A percentile compares a stretch with the other conserved stretches of the same genome.
phyloP scores from a whole-genome alignment of 1,284 basidiomycete species.

The Leccinum pachyderme region DNA sequence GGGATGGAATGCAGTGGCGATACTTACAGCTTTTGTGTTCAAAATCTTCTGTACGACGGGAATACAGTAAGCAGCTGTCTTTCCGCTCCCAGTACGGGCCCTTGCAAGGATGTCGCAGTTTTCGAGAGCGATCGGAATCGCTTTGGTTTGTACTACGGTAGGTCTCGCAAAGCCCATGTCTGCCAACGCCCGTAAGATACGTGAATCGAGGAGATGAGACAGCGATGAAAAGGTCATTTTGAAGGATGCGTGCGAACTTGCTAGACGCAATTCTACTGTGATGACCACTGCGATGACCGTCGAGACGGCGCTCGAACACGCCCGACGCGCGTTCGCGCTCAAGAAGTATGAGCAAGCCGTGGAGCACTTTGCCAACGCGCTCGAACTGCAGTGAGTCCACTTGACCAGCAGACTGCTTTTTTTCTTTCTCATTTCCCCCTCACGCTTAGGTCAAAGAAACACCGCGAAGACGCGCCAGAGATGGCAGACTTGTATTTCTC shows the following conservation, averaged over 20 bases:
- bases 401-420: background rate
- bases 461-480: constrained; percentile 73
- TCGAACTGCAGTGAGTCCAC: constrained; percentile 69
- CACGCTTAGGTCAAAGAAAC: constrained; percentile 57
- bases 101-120: constrained; percentile 91
- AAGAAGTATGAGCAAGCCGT: constrained; percentile 85
- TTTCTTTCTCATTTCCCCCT: background rate
- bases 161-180: constrained; percentile 82
- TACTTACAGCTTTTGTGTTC: constrained; percentile 73
- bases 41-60: constrained; percentile 91
- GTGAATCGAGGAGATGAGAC: constrained; percentile 71
- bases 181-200: constrained; percentile 76
- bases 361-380: constrained; percentile 79
- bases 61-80: constrained; percentile 95
- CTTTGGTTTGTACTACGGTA: constrained; percentile 78
- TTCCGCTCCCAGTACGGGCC: constrained; percentile 94
- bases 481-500: constrained; percentile 81
- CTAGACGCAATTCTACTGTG: too few relatives aligned
- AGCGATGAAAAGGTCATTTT: constrained; percentile 55
- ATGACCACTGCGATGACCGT: constrained; percentile 41
- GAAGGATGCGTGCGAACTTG: background rate
- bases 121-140: constrained; percentile 86
- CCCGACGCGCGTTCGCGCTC: constrained; percentile 84
- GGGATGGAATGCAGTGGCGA: constrained; percentile 19
- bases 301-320: constrained; percentile 65